A percentile compares a stretch with the other conserved stretches of the same genome.
phyloP scores from a whole-genome alignment of 2,329 filamentous ascomycete genomes.

The Penicillium oxalicum region DNA sequence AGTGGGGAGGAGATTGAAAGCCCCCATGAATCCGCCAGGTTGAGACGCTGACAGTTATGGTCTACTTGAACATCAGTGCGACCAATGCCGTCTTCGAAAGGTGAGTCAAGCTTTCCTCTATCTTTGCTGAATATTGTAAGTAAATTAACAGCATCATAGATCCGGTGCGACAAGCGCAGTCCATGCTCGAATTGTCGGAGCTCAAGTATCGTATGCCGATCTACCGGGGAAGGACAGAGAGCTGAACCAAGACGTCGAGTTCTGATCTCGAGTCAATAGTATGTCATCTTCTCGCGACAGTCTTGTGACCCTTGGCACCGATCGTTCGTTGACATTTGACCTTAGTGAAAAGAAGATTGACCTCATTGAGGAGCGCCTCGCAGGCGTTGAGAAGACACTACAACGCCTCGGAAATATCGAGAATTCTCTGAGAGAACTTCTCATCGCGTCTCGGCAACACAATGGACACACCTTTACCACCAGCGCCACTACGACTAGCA shows the following conservation, averaged over 20 bases:
- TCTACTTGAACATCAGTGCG: constrained; percentile 22
- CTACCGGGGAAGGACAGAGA: constrained; percentile 33
- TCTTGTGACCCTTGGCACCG: background rate
- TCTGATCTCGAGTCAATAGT: constrained; percentile 41
- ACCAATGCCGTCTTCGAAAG: constrained; percentile 32
- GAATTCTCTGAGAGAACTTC: constrained; percentile 24
- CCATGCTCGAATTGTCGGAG: constrained; percentile 40
- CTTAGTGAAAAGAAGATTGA: constrained; percentile 50
- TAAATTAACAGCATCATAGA: constrained; percentile 20
- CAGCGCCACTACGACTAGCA: background rate
- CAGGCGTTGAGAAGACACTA: constrained; percentile 40
- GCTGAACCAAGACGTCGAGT: constrained; percentile 36
- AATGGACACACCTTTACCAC: background rate
- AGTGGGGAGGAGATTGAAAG: no score
- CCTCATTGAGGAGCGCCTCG: constrained; percentile 46
- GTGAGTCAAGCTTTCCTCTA: constrained; percentile 11
- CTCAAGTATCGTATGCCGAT: constrained; percentile 33
- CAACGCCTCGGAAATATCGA: constrained; percentile 46
- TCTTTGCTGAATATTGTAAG: background rate
- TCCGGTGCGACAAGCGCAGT: constrained; percentile 38
- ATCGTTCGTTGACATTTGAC: constrained; percentile 1
- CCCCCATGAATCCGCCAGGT: no score
- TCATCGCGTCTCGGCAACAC: constrained; percentile 8
- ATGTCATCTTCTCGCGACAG: constrained; percentile 9
- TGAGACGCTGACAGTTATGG: background rate